phyloP scores from a whole-genome alignment of 805 yeast species.

The Zygosaccharomyces siamensis region DNA sequence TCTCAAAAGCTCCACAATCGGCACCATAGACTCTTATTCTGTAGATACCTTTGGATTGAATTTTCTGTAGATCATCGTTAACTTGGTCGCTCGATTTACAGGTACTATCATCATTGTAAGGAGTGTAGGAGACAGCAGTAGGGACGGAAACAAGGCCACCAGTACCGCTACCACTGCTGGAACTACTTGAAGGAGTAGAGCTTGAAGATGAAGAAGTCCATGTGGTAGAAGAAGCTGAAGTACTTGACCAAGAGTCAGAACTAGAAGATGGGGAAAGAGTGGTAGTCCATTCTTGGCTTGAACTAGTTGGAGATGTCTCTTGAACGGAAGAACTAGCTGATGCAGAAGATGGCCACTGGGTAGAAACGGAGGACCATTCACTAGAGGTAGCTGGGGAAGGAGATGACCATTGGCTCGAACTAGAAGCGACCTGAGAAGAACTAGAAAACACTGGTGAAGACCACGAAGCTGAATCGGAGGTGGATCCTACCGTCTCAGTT shows the following conservation, averaged over 20 bases:
- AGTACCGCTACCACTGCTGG: constrained; percentile 25
- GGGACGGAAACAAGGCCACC: constrained; percentile 41
- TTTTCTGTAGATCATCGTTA: constrained; percentile 50
- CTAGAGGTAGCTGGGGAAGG: constrained; percentile 13
- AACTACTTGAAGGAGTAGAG: constrained; percentile 20
- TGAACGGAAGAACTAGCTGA: constrained; percentile 8
- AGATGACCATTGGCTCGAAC: constrained; percentile 6
- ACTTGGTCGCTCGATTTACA: constrained; percentile 63
- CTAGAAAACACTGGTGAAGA: constrained; percentile 9
- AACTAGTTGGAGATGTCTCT: constrained; percentile 3
- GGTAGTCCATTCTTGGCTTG: constrained; percentile 3
- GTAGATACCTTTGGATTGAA: constrained; percentile 56
- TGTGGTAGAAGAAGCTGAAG: constrained; percentile 14
- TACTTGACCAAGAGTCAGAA: constrained; percentile 4
- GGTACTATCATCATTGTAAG: constrained; percentile 61
- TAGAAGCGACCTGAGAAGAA: constrained; percentile 9
- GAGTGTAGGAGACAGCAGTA: constrained; percentile 65
- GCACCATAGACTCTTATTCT: constrained; percentile 78
- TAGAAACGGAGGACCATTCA: constrained; percentile 11
- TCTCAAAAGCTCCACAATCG: constrained; percentile 68
- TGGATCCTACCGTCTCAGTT: constrained; percentile 7
- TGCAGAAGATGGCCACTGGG: constrained; percentile 7
- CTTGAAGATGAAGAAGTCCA: constrained; percentile 18
- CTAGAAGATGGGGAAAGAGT: constrained; percentile 1
- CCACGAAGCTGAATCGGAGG: constrained; percentile 10